These are phyloP conservation scores for Centrapalus pauciflorus DNA, from an alignment of 129 eudicot species.

Conservation along the genomic window DNA sequence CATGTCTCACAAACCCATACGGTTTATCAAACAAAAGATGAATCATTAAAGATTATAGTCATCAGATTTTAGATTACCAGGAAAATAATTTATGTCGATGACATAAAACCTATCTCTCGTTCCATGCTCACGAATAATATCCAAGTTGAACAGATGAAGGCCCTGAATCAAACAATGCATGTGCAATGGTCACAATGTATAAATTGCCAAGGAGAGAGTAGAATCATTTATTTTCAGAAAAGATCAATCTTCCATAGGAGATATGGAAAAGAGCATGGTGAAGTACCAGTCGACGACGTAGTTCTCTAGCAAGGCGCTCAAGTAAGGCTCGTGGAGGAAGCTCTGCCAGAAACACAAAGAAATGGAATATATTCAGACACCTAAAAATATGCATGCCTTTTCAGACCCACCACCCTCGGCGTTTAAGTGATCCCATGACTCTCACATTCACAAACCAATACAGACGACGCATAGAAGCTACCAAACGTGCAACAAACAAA, in stretches of 20 bases:
- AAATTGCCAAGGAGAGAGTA: not conserved
- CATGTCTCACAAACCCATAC: not conserved
- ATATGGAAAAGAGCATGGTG: not conserved
- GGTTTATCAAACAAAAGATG: too few relatives aligned
- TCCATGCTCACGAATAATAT: slow-evolving; percentile 91
- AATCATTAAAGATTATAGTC: not conserved
- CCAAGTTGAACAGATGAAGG: slow-evolving; percentile 89
- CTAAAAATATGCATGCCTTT: too few relatives aligned
- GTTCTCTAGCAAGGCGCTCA: slow-evolving; percentile 86
- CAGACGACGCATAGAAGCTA: too few relatives aligned
- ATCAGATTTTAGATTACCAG: slow-evolving; percentile 45
- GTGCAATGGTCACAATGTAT: too few relatives aligned
- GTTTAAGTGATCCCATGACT: too few relatives aligned
- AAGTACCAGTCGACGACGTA: slow-evolving; percentile 76
- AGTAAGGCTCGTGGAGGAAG: slow-evolving; percentile 92
- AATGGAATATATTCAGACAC: not conserved
- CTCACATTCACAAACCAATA: too few relatives aligned
- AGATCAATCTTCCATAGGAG: not conserved
- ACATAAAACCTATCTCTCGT: slow-evolving; percentile 76
- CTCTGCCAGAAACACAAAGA: slow-evolving; percentile 45
- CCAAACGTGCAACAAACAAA: too few relatives aligned
- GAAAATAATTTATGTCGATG: slow-evolving; percentile 92
- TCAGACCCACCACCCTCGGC: too few relatives aligned
- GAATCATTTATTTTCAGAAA: not conserved
- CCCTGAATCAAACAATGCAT: slow-evolving; percentile 44